Percentiles rank a stretch among this genome's conserved stretches.
Evolutionary conservation across 1,139 yeast genomes (phyloP).

Genomic region (Blastobotrys persicus): DNA sequence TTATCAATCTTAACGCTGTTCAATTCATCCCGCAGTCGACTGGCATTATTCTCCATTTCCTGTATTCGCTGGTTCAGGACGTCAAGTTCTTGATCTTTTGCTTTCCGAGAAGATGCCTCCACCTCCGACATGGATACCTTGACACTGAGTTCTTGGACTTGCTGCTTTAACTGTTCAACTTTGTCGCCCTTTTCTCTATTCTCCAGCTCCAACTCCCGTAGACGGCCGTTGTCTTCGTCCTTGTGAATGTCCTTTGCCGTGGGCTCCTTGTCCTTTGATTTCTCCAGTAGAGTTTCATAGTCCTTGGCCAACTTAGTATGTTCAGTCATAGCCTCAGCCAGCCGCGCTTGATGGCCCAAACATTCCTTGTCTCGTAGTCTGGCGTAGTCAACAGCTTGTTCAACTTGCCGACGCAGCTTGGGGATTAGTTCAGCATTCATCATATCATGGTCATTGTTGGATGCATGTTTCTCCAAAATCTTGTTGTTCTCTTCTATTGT

Average conservation of each 20-base stretch:
- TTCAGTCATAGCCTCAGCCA: slow-evolving; percentile 21
- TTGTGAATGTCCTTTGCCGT: not conserved
- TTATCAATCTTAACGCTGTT: slow-evolving; percentile 4
- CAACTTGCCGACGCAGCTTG: slow-evolving; percentile 19
- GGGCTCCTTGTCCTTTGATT: not conserved
- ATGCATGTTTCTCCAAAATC: slow-evolving; percentile 9
- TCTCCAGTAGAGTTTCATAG: slow-evolving; percentile 14
- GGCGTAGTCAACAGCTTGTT: slow-evolving; percentile 24
- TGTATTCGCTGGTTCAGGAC: not conserved
- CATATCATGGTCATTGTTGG: slow-evolving; percentile 4
- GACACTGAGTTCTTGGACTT: not conserved
- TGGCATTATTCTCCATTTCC: not conserved
- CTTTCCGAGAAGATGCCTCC: not conserved
- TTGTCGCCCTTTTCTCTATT: not conserved
- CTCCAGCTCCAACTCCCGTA: not conserved
- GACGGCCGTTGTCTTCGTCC: not conserved
- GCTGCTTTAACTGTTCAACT: not conserved
- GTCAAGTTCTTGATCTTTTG: slow-evolving; percentile 2
- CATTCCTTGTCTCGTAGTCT: slow-evolving; percentile 22
- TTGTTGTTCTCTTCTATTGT: slow-evolving; percentile 12
- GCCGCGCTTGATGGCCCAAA: slow-evolving; percentile 18
- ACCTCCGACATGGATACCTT: not conserved
- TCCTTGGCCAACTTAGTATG: slow-evolving; percentile 16
- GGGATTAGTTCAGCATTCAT: slow-evolving; percentile 12
- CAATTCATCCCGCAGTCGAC: slow-evolving; percentile 1